A percentile compares a stretch with the other conserved stretches of the same genome.
Evolutionary conservation across 495 filamentous ascomycete species (phyloP).

Genomic region (Cairneyella variabilis): DNA sequence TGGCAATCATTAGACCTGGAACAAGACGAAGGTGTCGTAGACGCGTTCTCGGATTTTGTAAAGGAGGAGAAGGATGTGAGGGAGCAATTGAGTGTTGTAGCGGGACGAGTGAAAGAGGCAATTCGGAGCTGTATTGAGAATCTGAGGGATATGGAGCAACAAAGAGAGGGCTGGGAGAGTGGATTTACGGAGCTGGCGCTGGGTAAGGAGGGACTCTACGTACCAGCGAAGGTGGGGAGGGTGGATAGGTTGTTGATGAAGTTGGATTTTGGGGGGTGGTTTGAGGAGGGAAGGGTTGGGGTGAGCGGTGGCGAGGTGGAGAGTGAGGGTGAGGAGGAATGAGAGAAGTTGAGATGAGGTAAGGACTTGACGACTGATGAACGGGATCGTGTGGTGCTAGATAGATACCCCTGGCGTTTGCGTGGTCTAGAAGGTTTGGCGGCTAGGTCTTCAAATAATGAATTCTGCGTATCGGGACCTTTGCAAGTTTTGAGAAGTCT

Average conservation of each 20-base stretch:
- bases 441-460: too few species aligned
- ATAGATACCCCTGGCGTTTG: too few species aligned
- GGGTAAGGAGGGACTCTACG: constrained; percentile 43
- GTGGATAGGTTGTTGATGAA: constrained; percentile 84
- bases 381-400: too few species aligned
- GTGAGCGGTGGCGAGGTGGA: too few species aligned
- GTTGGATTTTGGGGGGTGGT: constrained; percentile 63
- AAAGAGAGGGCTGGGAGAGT: constrained; percentile 40
- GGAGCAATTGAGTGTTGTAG: constrained; percentile 49
- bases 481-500: too few species aligned
- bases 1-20: constrained; percentile 74
- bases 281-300: too few species aligned
- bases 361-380: too few species aligned
- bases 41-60: constrained; percentile 64
- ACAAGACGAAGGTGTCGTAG: constrained; percentile 71
- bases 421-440: too few species aligned
- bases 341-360: too few species aligned
- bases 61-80: constrained; percentile 64
- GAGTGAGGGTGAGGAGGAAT: too few species aligned
- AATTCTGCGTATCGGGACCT: too few species aligned
- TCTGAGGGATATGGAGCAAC: constrained; percentile 51
- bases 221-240: constrained; percentile 62
- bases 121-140: constrained; percentile 59
- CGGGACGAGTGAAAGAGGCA: constrained; percentile 50
- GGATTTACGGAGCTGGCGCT: constrained; percentile 25